These are phyloP conservation scores for Sequoiadendron giganteum DNA, from an alignment of 75 land plant species.

Conservation along the genomic window DNA sequence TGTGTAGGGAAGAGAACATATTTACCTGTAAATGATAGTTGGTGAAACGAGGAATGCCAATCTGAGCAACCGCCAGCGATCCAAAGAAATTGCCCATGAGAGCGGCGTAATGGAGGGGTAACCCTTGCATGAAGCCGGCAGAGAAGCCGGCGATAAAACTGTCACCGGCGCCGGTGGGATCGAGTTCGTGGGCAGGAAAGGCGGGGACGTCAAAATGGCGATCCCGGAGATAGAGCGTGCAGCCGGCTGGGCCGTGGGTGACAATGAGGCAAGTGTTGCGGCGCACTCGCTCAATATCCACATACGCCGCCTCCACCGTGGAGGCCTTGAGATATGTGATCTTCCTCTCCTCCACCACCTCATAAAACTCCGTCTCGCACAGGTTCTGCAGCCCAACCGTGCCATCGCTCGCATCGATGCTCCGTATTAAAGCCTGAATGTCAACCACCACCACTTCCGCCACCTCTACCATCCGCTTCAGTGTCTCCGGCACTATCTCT, in stretches of 20 bases:
- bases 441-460: slow-evolving; percentile 77
- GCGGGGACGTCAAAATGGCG: slow-evolving; percentile 53
- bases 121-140: slow-evolving; percentile 65
- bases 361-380: slow-evolving; percentile 57
- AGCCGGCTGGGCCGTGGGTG: slow-evolving; percentile 85
- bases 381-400: slow-evolving; percentile 47
- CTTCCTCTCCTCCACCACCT: slow-evolving; percentile 41
- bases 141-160: slow-evolving; percentile 89
- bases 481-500: slow-evolving; percentile 78
- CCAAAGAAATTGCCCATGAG: slow-evolving; percentile 93
- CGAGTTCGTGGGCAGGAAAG: slow-evolving; percentile 68
- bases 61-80: slow-evolving; percentile 75
- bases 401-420: slow-evolving; percentile 65
- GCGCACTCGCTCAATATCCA: slow-evolving; percentile 70
- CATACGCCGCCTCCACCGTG: slow-evolving; percentile 58
- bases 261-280: slow-evolving; percentile 73
- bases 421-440: slow-evolving; percentile 77
- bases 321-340: slow-evolving; percentile 87
- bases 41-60: slow-evolving; percentile 77
- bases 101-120: slow-evolving; percentile 73
- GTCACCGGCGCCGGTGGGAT: slow-evolving; percentile 99
- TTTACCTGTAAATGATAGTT: slow-evolving; percentile 62
- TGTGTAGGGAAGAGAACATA: not conserved
- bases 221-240: slow-evolving; percentile 61
- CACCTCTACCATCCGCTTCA: slow-evolving; percentile 59